phyloP scores from a whole-genome alignment of 163 green algal species.

The Chlorella variabilis region DNA sequence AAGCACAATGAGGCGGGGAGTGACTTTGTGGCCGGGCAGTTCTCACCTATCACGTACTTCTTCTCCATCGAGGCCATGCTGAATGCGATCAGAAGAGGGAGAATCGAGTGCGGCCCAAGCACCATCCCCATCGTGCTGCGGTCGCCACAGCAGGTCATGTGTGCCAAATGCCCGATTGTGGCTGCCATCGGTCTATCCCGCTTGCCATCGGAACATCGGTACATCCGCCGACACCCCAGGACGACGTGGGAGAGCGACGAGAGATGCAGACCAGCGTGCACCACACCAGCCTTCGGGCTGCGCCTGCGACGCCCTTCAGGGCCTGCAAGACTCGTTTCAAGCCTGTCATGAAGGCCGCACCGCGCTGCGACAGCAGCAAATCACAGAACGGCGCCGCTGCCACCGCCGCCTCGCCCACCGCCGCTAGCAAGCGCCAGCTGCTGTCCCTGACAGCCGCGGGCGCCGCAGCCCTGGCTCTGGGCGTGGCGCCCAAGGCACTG shows the following conservation, averaged over 20 bases:
- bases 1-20: no score
- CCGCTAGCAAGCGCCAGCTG: constrained; percentile 23
- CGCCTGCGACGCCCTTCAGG: neutral
- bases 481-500: neutral
- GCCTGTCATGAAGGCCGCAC: neutral
- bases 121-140: no score
- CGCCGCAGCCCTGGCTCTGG: neutral
- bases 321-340: neutral
- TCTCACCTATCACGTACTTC: constrained; percentile 22
- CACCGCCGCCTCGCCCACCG: neutral
- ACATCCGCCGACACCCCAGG: no score
- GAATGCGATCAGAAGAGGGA: no score
- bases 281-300: neutral
- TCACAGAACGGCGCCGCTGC: neutral
- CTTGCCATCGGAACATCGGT: no score
- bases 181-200: no score
- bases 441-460: constrained; percentile 2
- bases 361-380: neutral
- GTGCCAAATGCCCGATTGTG: no score
- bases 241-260: no score
- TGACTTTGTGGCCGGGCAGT: no score
- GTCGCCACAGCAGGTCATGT: no score
- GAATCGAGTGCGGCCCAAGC: no score
- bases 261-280: neutral
- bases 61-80: no score